Base-by-base conservation (phyloP, 2,329 filamentous ascomycete genomes). In the Talaromyces sp. region DNA sequence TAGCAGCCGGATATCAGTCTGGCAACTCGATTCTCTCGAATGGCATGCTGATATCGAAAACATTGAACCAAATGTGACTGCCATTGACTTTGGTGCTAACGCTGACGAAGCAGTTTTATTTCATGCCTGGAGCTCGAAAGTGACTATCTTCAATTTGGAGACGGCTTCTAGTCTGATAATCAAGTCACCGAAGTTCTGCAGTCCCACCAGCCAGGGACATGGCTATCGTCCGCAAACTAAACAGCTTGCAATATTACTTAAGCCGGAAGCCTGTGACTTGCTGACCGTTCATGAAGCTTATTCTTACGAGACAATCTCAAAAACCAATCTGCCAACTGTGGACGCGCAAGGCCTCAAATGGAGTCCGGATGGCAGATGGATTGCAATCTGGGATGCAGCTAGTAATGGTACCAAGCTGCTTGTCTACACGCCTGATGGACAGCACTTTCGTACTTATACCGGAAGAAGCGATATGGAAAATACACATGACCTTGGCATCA, bases 301-400 rank as follows among this genome's bases (percentile, higher is more conserved):
- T 35, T 73, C 75, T 1, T 78, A 79, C 60, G 73, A 76, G 22
- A 69, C 75, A 2, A 69, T 79, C 5, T 70, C 70, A 10, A 73
- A 73, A 9, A 71, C 75, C 6, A 70, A 74, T 1, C 71, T 85
- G 7, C 69, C 83, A 1, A 87, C 85, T 2, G 71, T 80, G 16
- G 86, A 89, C 75, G 86, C 84, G 1, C 84, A 85, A 66, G 84
- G 83, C 0, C 62, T 89, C 41, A 84, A 82, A 71, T 89, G 86
- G 86, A 87, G 84, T 68, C 80, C 82, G 0, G 84, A 87, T 73
- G 85, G 86, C 3, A 78, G 79, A 66, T 89, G 86, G 86, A 75
- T 88, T 65, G 84, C 81, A 1, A 72, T 87, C 3, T 84, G 85
- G 79, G 86, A 88, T 69, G 75, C 82, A 37, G 78, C 84, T 2